Evolutionary conservation across 2,329 filamentous ascomycete genomes (phyloP), one percentile per base, ranked within the genome.

Genomic region (Aureobasidium sp.): DNA sequence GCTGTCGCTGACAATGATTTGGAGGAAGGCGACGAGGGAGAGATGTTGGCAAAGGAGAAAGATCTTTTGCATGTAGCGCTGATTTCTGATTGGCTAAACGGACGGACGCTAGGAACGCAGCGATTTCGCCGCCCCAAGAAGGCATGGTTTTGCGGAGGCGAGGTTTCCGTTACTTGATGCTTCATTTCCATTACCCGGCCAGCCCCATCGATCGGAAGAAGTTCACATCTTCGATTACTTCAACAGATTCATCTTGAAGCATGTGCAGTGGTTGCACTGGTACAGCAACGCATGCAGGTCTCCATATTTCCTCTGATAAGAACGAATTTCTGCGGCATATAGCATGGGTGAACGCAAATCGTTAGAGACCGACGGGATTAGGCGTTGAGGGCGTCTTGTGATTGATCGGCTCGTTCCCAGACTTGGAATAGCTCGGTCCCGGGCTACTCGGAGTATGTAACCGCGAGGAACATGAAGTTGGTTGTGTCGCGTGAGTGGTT

Each of bases 311-410:
- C 22, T 20, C 11, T 48, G 41, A 41, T 42, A 31, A 42, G 37
- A 49, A 36, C 45, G 44, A 41, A 42, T 60, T 42, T 14, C 37
- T 48, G 29, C n/a, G 6, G 45, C 45, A 48, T 17, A 25, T 25
- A 48, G 25, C 45, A 48, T 48, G 29, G 15, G 31, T 36, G 39
- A 31, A n/a, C 12, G 34, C 17, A 27, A 5, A 49, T 58, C 41
- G 55, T 58, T 37, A 12, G 34, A 25, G n/a, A 31, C 17, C 1
- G 42, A 14, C 39, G 53, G 53, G 56, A 49, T 1, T 27, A 8
- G 57, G 57, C 57, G 57, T 60, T 60, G 57, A 22, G 36, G 22
- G 20, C 57, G 57, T 60, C 57, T 51, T 60, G 45, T 60, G 57
- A 60, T 60, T 60, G 57, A 60, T 51, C 45, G 34, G 20, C 45